Base-by-base conservation (phyloP, 441 rosid species). In the Gossypium schwendimanii region DNA sequence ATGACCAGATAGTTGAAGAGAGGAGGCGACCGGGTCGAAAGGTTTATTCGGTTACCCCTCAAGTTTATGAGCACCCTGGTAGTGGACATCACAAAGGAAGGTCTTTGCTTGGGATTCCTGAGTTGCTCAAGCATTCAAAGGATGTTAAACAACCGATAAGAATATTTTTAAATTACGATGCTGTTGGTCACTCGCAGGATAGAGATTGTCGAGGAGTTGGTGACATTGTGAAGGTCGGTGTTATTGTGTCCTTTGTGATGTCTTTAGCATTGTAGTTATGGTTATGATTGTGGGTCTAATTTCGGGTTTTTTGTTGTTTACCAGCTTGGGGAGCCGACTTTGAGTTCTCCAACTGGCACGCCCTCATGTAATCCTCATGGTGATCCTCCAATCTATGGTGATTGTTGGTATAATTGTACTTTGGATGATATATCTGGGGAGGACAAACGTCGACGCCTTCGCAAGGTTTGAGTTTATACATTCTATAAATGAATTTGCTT, bases 361-460 rank as follows among this genome's bases (percentile, higher is more conserved):
- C 97, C 94, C 47, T 84, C 91, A 50, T 96, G 99, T 83, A 90
- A 89, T 82, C 90, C 96, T 74, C 87, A 77, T 74, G 81, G 78
- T 0, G 88, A 87, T 70, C 98, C 97, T 76, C 98, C 99, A 63
- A 73, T 96, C 62, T 87, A 75, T 72, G 91, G 97, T 77, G 99
- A 96, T 78, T 96, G 99, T 79, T 96, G 97, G 99, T 96, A 93
- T 85, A 96, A 90, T 73, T 96, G 99, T 77, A 96, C 99, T 58
- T 77, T 81, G 76, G 94, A 90, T 81, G 99, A 96, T 79, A 91
- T 93, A 66, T 86, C 99, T 69, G 87, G 93, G 68, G 88, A 88
- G 81, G 99, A 96, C 80, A 96, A 96, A 79, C 87, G 84, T 76
- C 88, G 44, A 50, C 99, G 97, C 71, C 91, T 96, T 75, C 97